Evolutionary conservation across 805 yeast species (phyloP), one percentile per base, ranked within the genome.

Genomic region (Teunomyces tritomae): DNA sequence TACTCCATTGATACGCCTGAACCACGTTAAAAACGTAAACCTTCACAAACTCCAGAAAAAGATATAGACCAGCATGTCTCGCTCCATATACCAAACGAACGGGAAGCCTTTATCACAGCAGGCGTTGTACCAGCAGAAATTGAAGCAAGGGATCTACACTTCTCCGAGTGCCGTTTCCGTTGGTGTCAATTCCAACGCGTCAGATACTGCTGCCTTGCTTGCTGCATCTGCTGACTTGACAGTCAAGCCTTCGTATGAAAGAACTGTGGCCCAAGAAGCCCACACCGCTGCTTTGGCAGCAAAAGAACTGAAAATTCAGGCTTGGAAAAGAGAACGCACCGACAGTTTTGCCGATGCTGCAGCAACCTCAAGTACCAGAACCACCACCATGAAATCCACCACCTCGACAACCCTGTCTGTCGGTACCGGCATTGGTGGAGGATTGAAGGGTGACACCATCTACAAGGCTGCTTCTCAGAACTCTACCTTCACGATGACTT

Each of bases 171-270:
- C 65, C 44, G 73, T 73, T 3, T 67, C 75, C 8, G 67, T 82
- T 5, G 91, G 92, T n/a, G 86, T 85, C 28, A 76, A 79, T 51
- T 76, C 83, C 49, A 74, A 79, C 36, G 88, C 90, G 27, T 78
- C 88, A 11, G 89, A 84, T 60, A 80, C 86, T 5, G 92, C 95
- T 43, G 94, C 94, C 1, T 69, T 85, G 46, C 71, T 85, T 51
- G 95, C 94, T 2, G 79, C 87, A 5, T 78, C 83, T 9, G 68
- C 86, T 2, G 87, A 83, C 62, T 72, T 83, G 39, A 75, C 82
- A 2, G 79, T 85, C 33, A 79, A 77, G 51, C 82, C 89, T 10
- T 54, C 71, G 10, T 86, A 85, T 63, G 84, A 81, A 63, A 70
- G 91, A 50, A 63, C 77, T 10, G 77, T 83, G 13, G 74, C 84